phyloP scores from a whole-genome alignment of 2,329 filamentous ascomycete species.

The Blastomyces gilchristii region DNA sequence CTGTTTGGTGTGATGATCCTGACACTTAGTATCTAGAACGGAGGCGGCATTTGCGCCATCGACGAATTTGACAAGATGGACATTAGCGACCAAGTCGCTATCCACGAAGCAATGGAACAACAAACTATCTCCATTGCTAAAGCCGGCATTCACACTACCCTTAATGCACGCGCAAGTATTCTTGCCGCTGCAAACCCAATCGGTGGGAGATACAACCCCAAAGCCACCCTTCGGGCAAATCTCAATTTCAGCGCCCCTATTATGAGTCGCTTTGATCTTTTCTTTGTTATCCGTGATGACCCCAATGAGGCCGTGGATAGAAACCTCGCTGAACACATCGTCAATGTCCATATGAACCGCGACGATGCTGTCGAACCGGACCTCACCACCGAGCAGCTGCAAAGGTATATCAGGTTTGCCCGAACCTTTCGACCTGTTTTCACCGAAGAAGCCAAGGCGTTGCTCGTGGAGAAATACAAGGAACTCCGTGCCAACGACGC shows the following conservation, averaged over 20 bases:
- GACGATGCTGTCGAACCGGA: conserved; percentile 87
- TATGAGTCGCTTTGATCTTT: conserved; percentile 98
- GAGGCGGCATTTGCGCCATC: conserved; percentile 95
- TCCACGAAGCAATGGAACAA: conserved; percentile 99
- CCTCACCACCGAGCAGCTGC: conserved; percentile 90
- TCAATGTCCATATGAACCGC: conserved; percentile 81
- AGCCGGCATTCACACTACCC: conserved; percentile 92
- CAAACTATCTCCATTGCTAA: conserved; percentile 99
- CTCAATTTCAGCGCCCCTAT: conserved; percentile 99
- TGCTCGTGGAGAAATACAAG: conserved; percentile 89
- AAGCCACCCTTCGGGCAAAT: conserved; percentile 83
- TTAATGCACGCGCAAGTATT: conserved; percentile 91
- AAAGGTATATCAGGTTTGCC: conserved; percentile 94
- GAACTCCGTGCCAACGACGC: conserved; percentile 87
- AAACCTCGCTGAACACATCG: conserved; percentile 87
- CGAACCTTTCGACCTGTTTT: conserved; percentile 90
- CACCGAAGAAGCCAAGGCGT: conserved; percentile 70
- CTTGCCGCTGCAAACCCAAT: conserved; percentile 94
- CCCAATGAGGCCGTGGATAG: conserved; percentile 88
- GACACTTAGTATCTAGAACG: conserved; percentile 27
- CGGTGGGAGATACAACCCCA: conserved; percentile 87
- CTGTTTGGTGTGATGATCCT: conserved; percentile 5
- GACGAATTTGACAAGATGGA: conserved; percentile 99
- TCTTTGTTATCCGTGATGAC: conserved; percentile 95
- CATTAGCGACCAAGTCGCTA: conserved; percentile 89